Percentiles rank a stretch among this genome's conserved stretches.
Evolutionary conservation across 2,329 filamentous ascomycete species (phyloP).

Genomic region (Pyrenochaeta sp.): DNA sequence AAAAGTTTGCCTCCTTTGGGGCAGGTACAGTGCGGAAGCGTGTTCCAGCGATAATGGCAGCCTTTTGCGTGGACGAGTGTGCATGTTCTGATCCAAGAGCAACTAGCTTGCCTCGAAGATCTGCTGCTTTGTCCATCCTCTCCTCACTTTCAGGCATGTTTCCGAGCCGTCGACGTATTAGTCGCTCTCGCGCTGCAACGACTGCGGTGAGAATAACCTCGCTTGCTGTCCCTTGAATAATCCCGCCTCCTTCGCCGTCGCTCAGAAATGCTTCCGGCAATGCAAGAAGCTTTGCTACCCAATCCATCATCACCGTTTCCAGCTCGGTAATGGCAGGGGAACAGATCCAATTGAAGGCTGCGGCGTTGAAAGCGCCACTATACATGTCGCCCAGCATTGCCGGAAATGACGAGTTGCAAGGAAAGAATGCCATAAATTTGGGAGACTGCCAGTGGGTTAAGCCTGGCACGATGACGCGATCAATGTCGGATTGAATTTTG

Average conservation of each 20-base stretch:
- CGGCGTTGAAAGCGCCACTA: conserved; percentile 84
- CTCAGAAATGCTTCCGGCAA: conserved; percentile 79
- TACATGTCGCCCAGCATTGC: conserved; percentile 93
- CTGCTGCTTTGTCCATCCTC: conserved; percentile 67
- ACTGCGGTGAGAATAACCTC: conserved; percentile 88
- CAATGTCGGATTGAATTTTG: conserved; percentile 83
- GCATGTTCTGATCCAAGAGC: conserved; percentile 81
- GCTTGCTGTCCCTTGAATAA: conserved; percentile 92
- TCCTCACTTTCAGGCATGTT: conserved; percentile 45
- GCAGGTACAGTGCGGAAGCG: conserved; percentile 76
- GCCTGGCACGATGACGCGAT: conserved; percentile 86
- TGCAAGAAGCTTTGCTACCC: conserved; percentile 79
- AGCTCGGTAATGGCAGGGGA: conserved; percentile 91
- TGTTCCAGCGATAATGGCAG: conserved; percentile 85
- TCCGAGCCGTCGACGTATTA: conserved; percentile 58
- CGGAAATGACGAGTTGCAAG: conserved; percentile 81
- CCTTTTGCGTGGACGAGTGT: conserved; percentile 88
- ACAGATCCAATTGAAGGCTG: conserved; percentile 98
- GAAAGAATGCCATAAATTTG: conserved; percentile 96
- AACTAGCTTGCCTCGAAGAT: conserved; percentile 75
- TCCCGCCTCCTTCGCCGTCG: conserved; percentile 80
- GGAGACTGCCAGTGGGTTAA: conserved; percentile 93
- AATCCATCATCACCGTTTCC: conserved; percentile 92
- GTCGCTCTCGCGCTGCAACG: conserved; percentile 79
- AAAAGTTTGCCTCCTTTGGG: conserved; percentile 68